phyloP scores from a whole-genome alignment of 1,284 basidiomycete genomes.

The Cryptococcus wingfieldii region DNA sequence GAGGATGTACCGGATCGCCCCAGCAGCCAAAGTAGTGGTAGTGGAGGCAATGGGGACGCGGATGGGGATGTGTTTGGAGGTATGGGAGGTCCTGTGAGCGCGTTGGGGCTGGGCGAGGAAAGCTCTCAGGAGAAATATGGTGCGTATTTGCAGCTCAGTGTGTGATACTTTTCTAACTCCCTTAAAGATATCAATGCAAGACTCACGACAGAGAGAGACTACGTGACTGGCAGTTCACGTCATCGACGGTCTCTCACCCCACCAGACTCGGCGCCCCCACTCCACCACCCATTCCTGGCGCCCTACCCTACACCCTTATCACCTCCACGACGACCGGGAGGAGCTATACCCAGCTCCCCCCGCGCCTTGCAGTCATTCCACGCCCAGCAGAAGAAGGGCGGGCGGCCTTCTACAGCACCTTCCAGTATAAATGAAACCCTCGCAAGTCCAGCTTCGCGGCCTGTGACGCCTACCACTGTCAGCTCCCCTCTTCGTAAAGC shows the following conservation, averaged over 20 bases:
- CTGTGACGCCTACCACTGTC: background rate
- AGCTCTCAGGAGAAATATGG: background rate
- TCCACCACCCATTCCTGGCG: background rate
- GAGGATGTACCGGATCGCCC: conserved; percentile 5
- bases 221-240: background rate
- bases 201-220: conserved; percentile 7
- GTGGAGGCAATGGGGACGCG: background rate
- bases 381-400: background rate
- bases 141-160: too few species aligned
- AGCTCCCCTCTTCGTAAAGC: too few species aligned
- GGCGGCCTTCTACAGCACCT: background rate
- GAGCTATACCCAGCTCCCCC: conserved; percentile 19
- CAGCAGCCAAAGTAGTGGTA: background rate
- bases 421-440: conserved; percentile 12
- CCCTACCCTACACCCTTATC: conserved; percentile 26
- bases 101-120: background rate
- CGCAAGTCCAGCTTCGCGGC: conserved; percentile 2
- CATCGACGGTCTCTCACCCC: conserved; percentile 12
- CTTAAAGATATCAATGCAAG: conserved; percentile 5
- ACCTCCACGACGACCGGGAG: conserved; percentile 20
- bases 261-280: conserved; percentile 7
- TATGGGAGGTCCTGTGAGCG: background rate
- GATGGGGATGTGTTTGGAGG: conserved; percentile 1
- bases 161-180: background rate
- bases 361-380: background rate